Base-by-base conservation (phyloP, 1,284 basidiomycete species). In the Ceratobasidium sp. region DNA sequence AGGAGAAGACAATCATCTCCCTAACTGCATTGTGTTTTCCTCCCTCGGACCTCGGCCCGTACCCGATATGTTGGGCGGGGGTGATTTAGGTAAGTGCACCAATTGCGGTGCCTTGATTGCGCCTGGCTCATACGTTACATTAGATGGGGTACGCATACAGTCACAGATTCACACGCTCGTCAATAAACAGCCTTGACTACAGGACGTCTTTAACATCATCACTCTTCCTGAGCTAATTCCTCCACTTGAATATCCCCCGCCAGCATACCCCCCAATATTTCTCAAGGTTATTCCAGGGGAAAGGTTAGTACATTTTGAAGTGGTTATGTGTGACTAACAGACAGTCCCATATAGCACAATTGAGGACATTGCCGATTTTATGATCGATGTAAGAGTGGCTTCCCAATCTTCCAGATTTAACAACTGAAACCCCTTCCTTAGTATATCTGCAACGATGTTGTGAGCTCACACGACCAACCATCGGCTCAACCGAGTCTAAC, bases 191-290 rank as follows among this genome's bases (percentile, higher is more conserved):
- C 62, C 26, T 43, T 23, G 6, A 4, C 4, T 32, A 39, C 21
- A 74, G 46, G 76, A 76, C 46, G n/a, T 74, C 18, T 76, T 72
- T 58, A 74, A 74, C 36, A 23, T 76, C 12, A 76, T 76, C n/a
- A 30, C 28, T 9, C n/a, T 71, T 45, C 18, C 41, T 8, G 72
- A 69, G 21, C 60, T 74, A 16, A 73, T 74, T 39, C 73, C 73
- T 14, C 65, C 45, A 28, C 46, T 58, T 32, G 48, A 26, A 34
- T 74, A 55, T 36, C 48, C 18, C n/a, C 73, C 71, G n/a, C 75
- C 71, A n/a, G 30, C 46, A n/a, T 75, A 74, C 55, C 57, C 71
- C 1, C 8, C 46, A 30, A 48, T 48, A 1, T 21, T n/a, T 8
- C 4, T 32, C 55, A 21, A 64, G 48, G 5, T 45, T 45, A 48